phyloP scores from a whole-genome alignment of 495 filamentous ascomycete genomes.

The Penicillium malachiteum region DNA sequence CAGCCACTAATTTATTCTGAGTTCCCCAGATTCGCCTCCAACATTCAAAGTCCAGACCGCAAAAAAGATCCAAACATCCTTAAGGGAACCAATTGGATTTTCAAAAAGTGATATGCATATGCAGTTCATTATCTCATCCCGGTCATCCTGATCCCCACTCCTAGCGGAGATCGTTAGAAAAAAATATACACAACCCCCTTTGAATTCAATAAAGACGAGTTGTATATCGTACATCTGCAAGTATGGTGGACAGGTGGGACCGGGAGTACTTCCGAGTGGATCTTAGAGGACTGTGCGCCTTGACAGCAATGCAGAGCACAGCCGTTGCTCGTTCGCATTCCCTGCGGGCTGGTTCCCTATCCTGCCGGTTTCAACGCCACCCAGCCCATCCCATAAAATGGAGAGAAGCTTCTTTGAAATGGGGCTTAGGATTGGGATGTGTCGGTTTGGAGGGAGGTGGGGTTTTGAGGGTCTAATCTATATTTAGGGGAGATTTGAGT shows the following conservation, averaged over 20 bases:
- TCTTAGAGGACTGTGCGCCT: background rate
- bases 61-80: background rate
- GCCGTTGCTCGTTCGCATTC: constrained; percentile 23
- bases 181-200: background rate
- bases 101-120: constrained; percentile 14
- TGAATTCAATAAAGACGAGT: background rate
- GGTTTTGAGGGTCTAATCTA: too few relatives aligned
- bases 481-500: too few relatives aligned
- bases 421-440: constrained; percentile 10
- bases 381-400: constrained; percentile 20
- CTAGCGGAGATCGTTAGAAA: background rate
- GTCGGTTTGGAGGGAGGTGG: constrained; percentile 8
- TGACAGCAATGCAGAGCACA: background rate
- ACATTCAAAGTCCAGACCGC: too few relatives aligned
- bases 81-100: background rate
- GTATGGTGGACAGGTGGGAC: background rate
- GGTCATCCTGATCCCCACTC: background rate
- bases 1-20: too few relatives aligned
- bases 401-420: constrained; percentile 30
- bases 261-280: background rate
- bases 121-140: constrained; percentile 7
- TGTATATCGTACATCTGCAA: background rate
- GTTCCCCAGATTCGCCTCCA: too few relatives aligned
- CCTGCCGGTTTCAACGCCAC: constrained; percentile 27
- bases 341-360: constrained; percentile 19